These are phyloP conservation scores for Cercospora berteroae DNA, from an alignment of 2,329 filamentous ascomycete species.

Conservation along the genomic window DNA sequence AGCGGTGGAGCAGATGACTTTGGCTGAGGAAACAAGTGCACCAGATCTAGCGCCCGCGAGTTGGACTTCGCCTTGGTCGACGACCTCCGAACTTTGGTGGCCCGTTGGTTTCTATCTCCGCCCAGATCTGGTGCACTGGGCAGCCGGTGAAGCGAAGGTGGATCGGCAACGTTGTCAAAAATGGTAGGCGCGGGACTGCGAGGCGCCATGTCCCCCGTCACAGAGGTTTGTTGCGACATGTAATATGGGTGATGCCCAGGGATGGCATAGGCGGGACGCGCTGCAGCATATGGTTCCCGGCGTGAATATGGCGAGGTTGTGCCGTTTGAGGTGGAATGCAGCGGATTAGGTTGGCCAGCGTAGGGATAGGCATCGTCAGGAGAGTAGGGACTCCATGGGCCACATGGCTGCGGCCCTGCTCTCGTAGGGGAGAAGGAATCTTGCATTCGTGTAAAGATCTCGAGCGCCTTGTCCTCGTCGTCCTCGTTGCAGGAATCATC, in stretches of 20 bases:
- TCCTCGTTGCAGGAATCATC: neutral
- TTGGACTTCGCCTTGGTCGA: slow-evolving; percentile 8
- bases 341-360: slow-evolving; percentile 18
- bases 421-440: slow-evolving; percentile 13
- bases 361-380: slow-evolving; percentile 24
- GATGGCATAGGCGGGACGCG: slow-evolving; percentile 46
- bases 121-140: slow-evolving; percentile 9
- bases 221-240: slow-evolving; percentile 48
- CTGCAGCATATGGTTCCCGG: slow-evolving; percentile 40
- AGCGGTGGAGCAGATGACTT: slow-evolving; percentile 29
- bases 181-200: slow-evolving; percentile 38
- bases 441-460: slow-evolving; percentile 21
- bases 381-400: slow-evolving; percentile 20
- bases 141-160: slow-evolving; percentile 18
- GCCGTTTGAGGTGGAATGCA: slow-evolving; percentile 12
- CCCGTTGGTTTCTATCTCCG: slow-evolving; percentile 7
- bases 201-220: slow-evolving; percentile 45
- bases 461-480: slow-evolving; percentile 17
- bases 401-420: slow-evolving; percentile 8
- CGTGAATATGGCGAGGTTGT: slow-evolving; percentile 17
- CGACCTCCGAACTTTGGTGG: slow-evolving; percentile 19
- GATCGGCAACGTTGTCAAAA: slow-evolving; percentile 24
- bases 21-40: slow-evolving; percentile 42
- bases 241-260: slow-evolving; percentile 41
- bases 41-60: slow-evolving; percentile 39